These are phyloP conservation scores for Barnettozyma botsteinii DNA, from an alignment of 805 yeast genomes.

Conservation along the genomic window DNA sequence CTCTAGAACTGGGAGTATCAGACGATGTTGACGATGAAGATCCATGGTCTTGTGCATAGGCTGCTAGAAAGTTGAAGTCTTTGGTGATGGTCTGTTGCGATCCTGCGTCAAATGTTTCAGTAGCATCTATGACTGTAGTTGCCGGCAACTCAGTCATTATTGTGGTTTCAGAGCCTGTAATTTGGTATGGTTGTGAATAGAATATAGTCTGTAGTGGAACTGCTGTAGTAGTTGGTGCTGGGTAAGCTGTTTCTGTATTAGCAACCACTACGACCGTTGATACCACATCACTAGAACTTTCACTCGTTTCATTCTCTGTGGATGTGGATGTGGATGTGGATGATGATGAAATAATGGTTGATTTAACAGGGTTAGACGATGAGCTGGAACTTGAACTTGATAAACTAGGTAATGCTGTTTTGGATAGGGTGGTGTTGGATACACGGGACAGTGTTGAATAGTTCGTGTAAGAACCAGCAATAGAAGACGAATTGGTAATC, in stretches of 20 bases:
- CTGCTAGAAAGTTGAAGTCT: slow-evolving; percentile 17
- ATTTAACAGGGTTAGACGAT: no score
- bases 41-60: slow-evolving; percentile 10
- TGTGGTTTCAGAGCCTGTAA: slow-evolving; percentile 18
- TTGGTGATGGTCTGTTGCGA: slow-evolving; percentile 14
- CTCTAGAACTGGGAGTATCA: background rate
- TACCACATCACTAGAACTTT: no score
- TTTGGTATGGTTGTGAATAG: slow-evolving; percentile 18
- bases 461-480: no score
- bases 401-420: no score
- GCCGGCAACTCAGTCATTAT: slow-evolving; percentile 17
- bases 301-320: no score
- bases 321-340: background rate
- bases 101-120: background rate
- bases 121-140: slow-evolving; percentile 9
- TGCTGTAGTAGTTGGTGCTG: slow-evolving; percentile 1
- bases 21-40: background rate
- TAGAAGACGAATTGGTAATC: no score
- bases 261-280: no score
- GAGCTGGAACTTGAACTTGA: no score
- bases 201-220: slow-evolving; percentile 12
- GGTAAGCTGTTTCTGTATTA: background rate
- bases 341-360: background rate
- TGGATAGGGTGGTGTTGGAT: no score
- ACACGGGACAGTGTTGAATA: no score